phyloP scores from a whole-genome alignment of 768 basidiomycete genomes.

The Pleurotus citrinopileatus region DNA sequence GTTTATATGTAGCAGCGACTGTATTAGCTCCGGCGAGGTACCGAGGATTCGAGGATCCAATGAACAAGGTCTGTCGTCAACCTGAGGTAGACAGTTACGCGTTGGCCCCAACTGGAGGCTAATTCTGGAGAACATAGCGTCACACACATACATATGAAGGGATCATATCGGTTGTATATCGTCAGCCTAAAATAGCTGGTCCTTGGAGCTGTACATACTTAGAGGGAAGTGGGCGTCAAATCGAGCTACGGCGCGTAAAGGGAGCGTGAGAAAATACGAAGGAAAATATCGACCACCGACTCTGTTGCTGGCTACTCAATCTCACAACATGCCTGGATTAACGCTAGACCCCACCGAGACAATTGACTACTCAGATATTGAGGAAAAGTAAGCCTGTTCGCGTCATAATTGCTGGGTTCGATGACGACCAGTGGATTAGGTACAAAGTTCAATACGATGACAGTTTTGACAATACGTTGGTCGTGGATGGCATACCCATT shows the following conservation, averaged over 20 bases:
- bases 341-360: conserved; percentile 49
- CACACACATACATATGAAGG: background rate
- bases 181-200: no score
- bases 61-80: background rate
- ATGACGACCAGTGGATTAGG: conserved; percentile 39
- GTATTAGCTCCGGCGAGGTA: background rate
- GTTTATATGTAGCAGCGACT: background rate
- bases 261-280: background rate
- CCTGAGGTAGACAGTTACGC: background rate
- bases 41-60: background rate
- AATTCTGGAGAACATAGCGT: background rate
- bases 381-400: conserved; percentile 60
- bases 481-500: conserved; percentile 89
- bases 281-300: background rate
- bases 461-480: conserved; percentile 86
- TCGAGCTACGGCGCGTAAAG: no score
- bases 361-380: conserved; percentile 88
- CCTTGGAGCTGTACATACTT: background rate
- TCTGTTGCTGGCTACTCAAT: no score
- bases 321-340: conserved; percentile 40
- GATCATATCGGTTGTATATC: no score
- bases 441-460: conserved; percentile 84
- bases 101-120: background rate
- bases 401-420: conserved; percentile 4
- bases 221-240: no score